These are phyloP conservation scores for Parastagonospora avenae DNA, from an alignment of 2,329 filamentous ascomycete genomes.

Conservation along the genomic window DNA sequence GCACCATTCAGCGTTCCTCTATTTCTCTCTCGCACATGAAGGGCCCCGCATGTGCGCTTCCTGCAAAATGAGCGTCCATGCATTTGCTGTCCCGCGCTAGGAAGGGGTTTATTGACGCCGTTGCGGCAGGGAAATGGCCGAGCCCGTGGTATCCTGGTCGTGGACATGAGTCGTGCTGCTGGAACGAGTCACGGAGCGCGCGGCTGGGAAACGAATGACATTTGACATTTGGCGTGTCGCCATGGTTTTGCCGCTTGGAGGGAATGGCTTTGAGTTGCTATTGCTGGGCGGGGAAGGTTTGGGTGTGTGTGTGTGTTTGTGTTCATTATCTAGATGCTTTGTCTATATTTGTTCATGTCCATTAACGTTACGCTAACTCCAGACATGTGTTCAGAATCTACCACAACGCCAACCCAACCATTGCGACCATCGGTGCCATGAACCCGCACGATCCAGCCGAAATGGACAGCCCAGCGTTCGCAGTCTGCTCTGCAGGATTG, in stretches of 20 bases:
- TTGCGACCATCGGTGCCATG: constrained; percentile 1
- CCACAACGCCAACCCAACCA: constrained; percentile 4
- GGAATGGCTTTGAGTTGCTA: background rate
- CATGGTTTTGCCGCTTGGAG: background rate
- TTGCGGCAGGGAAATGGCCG: no score
- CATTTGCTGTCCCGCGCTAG: no score
- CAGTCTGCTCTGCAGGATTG: constrained; percentile 12
- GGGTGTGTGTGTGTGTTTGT: background rate
- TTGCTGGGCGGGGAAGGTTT: background rate
- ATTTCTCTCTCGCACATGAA: no score
- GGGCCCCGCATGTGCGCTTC: no score
- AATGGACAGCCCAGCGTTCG: constrained; percentile 13
- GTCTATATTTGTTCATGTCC: background rate
- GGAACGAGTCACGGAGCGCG: no score
- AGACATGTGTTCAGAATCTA: background rate
- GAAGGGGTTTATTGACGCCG: no score
- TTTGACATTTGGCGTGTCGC: background rate
- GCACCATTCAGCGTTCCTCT: no score
- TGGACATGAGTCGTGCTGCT: no score
- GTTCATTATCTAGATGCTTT: background rate
- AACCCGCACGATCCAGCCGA: background rate
- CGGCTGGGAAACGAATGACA: background rate
- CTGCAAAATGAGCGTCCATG: no score
- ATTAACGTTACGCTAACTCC: background rate
- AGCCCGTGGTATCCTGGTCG: background rate